Base-by-base conservation (phyloP, 2,329 filamentous ascomycete genomes). In the Xylariaceae sp. region DNA sequence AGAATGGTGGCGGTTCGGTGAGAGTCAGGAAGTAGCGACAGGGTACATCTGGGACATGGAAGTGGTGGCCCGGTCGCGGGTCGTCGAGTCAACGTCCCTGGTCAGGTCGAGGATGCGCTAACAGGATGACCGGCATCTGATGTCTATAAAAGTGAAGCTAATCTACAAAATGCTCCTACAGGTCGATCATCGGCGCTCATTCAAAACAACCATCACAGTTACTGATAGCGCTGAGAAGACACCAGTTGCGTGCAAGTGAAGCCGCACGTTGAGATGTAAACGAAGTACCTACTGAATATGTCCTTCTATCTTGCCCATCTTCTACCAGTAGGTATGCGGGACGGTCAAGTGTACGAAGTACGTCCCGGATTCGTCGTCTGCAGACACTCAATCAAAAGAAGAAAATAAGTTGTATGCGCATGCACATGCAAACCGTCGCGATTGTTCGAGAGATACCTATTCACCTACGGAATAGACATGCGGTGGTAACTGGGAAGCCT, bases 391-490 rank as follows among this genome's bases (percentile, higher is more conserved):
- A 30, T 30, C 23, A 30, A 5, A 30, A 30, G 23, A 30, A 30
- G 23, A 30, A 30, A 30, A 30, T 30, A 30, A 4, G 23, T 5
- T 30, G 23, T 30, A 54, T 35, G 37, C 23, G 55, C 39, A 54
- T 55, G 48, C 50, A 42, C 37, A 56, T 60, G 61, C 58, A 45
- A 54, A 53, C 44, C 15, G 34, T 56, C 23, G 58, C 58, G 53
- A 48, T 39, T 50, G 55, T 56, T 44, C 44, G 57, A 39, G 37
- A 30, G 47, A 55, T 53, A 17, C 17, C 17, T 17, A 48, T 18
- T 55, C 35, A 50, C n/a, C 37, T 42, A 42, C 37, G 13, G 37
- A 23, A 35, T n/a, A 35, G 48, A 37, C 18, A 10, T 8, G 13
- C 13, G 37, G 37, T 42, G 23, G 23, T 30, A 30, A 30, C 23